A percentile compares a stretch with the other conserved stretches of the same genome.
phyloP scores from a whole-genome alignment of 1,284 basidiomycete genomes.

The Malassezia nana region DNA sequence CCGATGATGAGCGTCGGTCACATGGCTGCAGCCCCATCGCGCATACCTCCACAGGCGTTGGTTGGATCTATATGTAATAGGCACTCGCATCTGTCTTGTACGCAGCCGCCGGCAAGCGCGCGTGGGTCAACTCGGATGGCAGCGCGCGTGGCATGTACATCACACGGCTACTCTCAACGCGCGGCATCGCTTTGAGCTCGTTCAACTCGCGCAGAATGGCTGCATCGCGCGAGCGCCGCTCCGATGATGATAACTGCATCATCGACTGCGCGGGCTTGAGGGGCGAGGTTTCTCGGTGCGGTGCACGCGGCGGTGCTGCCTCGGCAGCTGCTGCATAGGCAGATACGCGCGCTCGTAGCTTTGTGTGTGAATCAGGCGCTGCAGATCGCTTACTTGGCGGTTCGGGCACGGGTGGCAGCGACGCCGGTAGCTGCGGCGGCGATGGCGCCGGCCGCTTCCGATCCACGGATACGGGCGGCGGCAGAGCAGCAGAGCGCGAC shows the following conservation, averaged over 20 bases:
- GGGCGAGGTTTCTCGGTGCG: not conserved
- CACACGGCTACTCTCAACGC: conserved; percentile 15
- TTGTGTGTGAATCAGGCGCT: conserved; percentile 1
- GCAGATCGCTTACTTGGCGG: conserved; percentile 2
- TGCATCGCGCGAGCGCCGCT: conserved; percentile 2
- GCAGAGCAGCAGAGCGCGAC: not conserved
- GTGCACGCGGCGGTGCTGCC: not conserved
- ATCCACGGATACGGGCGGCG: not conserved
- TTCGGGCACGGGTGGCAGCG: conserved; percentile 2
- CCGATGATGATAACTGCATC: not conserved
- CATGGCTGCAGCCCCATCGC: not conserved
- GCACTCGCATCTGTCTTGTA: conserved; percentile 15
- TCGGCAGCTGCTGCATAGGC: conserved; percentile 2
- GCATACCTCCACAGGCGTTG: not conserved
- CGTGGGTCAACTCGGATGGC: not conserved
- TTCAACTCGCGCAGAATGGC: conserved; percentile 17
- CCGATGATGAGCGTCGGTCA: not conserved
- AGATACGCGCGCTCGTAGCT: conserved; percentile 7
- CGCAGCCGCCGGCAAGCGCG: conserved; percentile 6
- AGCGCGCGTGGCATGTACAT: conserved; percentile 11
- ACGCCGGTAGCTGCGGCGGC: not conserved
- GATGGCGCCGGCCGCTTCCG: conserved; percentile 3
- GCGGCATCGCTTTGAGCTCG: conserved; percentile 16
- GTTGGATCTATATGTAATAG: conserved; percentile 15
- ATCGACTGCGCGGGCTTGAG: conserved; percentile 8